Conservation (phyloP, 495 filamentous ascomycete genomes). For the Trypethelium eluteriae region DNA sequence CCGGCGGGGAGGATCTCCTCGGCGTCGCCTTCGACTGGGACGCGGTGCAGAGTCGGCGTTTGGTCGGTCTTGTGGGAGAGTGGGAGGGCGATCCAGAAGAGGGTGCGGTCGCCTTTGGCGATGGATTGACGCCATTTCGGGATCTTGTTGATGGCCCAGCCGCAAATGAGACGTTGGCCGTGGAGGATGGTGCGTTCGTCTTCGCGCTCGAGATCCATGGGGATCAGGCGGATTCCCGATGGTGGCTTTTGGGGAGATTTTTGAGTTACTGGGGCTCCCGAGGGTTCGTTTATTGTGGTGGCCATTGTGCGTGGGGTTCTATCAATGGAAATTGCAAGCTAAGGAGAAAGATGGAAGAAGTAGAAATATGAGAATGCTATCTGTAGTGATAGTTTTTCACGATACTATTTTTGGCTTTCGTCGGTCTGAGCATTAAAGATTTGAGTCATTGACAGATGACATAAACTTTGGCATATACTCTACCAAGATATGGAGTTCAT, state of each 20-base stretch:
- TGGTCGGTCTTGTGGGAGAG: background rate
- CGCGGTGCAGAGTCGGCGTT: background rate
- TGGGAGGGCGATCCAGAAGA: constrained; percentile 15
- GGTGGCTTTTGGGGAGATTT: background rate
- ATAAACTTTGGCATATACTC: too few relatives aligned
- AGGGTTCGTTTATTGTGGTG: background rate
- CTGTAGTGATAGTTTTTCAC: background rate
- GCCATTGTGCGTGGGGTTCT: background rate
- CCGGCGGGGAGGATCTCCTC: constrained; percentile 6
- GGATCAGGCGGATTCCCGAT: background rate
- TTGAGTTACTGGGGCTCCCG: background rate
- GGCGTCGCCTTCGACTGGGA: background rate
- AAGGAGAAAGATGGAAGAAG: background rate
- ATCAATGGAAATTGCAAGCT: background rate
- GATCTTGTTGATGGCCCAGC: constrained; percentile 12
- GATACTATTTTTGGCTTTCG: too few relatives aligned
- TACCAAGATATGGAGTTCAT: too few relatives aligned
- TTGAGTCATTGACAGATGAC: too few relatives aligned
- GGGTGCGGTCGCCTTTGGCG: background rate
- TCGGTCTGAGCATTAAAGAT: too few relatives aligned
- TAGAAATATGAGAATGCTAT: background rate
- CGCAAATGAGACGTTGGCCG: constrained; percentile 11
- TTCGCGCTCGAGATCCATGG: constrained; percentile 14
- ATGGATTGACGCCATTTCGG: constrained; percentile 11
- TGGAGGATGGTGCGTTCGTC: constrained; percentile 8